A percentile compares a stretch with the other conserved stretches of the same genome.
phyloP scores from a whole-genome alignment of 768 basidiomycete species.

The Mycena filopes region DNA sequence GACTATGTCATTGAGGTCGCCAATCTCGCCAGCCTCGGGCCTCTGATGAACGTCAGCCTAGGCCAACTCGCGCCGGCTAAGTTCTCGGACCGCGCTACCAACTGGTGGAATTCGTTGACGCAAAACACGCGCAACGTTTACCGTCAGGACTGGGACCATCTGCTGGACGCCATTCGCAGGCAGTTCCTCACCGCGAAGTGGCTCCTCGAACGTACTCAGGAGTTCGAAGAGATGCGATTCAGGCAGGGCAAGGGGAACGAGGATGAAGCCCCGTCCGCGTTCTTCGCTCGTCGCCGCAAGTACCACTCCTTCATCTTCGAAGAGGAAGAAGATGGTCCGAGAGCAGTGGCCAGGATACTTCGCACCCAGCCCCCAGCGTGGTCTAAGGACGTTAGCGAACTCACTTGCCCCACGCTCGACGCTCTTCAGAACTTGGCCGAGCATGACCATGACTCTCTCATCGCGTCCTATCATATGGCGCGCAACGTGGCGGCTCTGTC shows the following conservation, averaged over 20 bases:
- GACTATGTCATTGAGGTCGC: too few relatives aligned
- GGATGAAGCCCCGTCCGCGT: constrained; percentile 5
- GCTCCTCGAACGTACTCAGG: not conserved
- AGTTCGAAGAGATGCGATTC: constrained; percentile 17
- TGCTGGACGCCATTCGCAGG: too few relatives aligned
- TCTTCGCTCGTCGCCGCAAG: constrained; percentile 11
- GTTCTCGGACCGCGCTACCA: not conserved
- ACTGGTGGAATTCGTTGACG: constrained; percentile 15
- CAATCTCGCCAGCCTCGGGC: too few relatives aligned
- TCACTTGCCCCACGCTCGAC: not conserved
- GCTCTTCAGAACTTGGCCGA: not conserved
- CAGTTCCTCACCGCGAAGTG: too few relatives aligned
- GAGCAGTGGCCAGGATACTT: not conserved
- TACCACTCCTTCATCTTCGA: constrained; percentile 9
- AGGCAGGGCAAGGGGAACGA: constrained; percentile 7
- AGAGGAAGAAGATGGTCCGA: not conserved
- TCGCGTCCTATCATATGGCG: too few relatives aligned
- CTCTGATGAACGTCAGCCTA: too few relatives aligned
- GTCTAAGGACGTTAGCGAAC: constrained; percentile 8
- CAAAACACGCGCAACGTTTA: too few relatives aligned
- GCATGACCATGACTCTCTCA: not conserved
- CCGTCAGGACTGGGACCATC: too few relatives aligned
- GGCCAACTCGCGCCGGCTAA: not conserved
- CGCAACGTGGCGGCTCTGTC: too few relatives aligned
- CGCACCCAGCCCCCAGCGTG: constrained; percentile 12